Base-by-base conservation (phyloP, 2,329 filamentous ascomycete genomes). In the Epichloe typhina region DNA sequence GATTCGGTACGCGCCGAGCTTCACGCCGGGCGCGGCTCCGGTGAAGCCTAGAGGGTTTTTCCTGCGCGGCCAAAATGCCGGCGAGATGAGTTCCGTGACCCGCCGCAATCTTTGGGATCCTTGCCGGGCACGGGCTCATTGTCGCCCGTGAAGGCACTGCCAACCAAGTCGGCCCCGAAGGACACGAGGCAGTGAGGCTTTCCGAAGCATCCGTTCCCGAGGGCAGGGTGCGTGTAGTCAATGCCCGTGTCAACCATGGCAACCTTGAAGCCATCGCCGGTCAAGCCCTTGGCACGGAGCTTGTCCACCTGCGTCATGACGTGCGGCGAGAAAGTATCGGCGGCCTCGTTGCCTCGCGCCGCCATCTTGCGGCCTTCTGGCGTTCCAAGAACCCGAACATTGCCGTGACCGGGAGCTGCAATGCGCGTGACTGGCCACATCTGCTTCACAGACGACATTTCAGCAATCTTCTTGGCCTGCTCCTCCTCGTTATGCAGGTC, bases 211-310 rank as follows among this genome's bases (percentile, higher is more conserved):
- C 71, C 46, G 12, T 37, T 23, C 13, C 82, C 82, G 0, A 84
- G 72, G 21, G 77, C 76, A 2, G 79, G 75, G 57, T 84, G 80
- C 0, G 66, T 72, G 58, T 83, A 84, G 60, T 84, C 80, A 44
- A 82, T 66, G 57, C 76, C 76, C 21, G 69, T 74, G 57, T 79
- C 76, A 21, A 80, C 66, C 9, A 80, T 63, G 38, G 66, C 76
- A 59, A 80, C 63, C 54, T 73, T 76, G 62, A 79, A 64, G 23
- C 75, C 76, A 55, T 71, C 70, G 39, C 76, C 76, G 0, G 67
- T 72, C 50, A 71, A 55, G 0, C 74, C 75, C 51, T 72, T 62
- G n/a, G 69, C 71, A 26, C 67, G 68, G 35, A 80, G 63, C 66
- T 73, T 72, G 59, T 77, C 71, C 19, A 80, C 71, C 61, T 79